Percentiles rank a stretch among this genome's conserved stretches.
Conservation (phyloP, 2,329 filamentous ascomycete species). For the Aspergillus candidus region DNA sequence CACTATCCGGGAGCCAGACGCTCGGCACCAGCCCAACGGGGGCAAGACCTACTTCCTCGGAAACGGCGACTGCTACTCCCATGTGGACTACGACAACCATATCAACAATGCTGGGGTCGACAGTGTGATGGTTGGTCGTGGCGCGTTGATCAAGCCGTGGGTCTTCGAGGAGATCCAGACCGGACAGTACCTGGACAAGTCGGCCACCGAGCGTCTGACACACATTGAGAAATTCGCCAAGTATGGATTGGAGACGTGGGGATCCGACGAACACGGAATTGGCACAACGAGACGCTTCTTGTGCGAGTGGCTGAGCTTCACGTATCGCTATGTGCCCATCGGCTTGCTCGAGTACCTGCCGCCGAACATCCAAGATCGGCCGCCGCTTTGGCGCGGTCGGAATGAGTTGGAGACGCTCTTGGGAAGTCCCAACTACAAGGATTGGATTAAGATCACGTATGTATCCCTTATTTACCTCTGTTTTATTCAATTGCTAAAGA, state of each 20-base stretch:
- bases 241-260: constrained; percentile 91
- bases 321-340: constrained; percentile 83
- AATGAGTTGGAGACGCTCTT: constrained; percentile 93
- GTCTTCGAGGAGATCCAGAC: constrained; percentile 92
- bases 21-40: constrained; percentile 61
- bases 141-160: constrained; percentile 96
- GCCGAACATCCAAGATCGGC: constrained; percentile 80
- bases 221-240: constrained; percentile 86
- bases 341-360: constrained; percentile 84
- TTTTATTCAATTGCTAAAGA: constrained; percentile 11
- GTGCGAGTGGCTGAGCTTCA: constrained; percentile 92
- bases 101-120: constrained; percentile 75
- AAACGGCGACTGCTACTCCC: constrained; percentile 94
- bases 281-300: constrained; percentile 87
- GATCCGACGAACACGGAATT: constrained; percentile 87
- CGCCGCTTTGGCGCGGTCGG: constrained; percentile 74
- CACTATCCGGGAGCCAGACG: constrained; percentile 71
- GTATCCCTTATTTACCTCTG: constrained; percentile 28
- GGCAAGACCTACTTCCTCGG: constrained; percentile 85
- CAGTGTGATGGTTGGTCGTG: constrained; percentile 94
- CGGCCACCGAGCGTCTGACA: constrained; percentile 72
- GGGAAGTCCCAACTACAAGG: constrained; percentile 83
- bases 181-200: constrained; percentile 93
- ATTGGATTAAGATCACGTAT: constrained; percentile 98
- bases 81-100: constrained; percentile 76